Percentiles rank a stretch among this genome's conserved stretches.
phyloP scores from a whole-genome alignment of 2,329 filamentous ascomycete genomes.

The Claviceps africana region DNA sequence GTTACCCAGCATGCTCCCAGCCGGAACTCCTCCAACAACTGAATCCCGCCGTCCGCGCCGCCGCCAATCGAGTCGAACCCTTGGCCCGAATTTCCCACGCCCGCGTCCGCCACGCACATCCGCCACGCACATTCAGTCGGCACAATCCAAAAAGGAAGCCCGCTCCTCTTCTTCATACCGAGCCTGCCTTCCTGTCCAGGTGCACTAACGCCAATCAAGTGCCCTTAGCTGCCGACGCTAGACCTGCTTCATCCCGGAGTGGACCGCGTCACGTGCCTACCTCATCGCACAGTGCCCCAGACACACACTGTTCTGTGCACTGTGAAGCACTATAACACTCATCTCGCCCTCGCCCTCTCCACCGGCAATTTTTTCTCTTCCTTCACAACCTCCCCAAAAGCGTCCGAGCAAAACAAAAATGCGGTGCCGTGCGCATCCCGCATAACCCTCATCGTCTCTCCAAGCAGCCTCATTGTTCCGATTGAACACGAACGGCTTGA shows the following conservation, averaged over 20 bases:
- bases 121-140: no score
- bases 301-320: conserved; percentile 16
- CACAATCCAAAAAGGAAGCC: neutral
- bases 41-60: no score
- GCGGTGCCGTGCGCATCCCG: no score
- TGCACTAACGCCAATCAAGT: neutral
- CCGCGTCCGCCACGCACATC: no score
- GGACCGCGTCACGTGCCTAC: conserved; percentile 12
- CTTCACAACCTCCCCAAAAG: no score
- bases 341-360: conserved; percentile 2
- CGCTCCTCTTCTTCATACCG: neutral
- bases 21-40: no score
- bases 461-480: neutral
- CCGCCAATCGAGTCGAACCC: no score
- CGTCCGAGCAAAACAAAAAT: no score
- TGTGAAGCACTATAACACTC: conserved; percentile 20
- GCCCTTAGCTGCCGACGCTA: neutral
- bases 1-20: no score
- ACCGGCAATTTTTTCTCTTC: neutral
- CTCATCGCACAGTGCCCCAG: conserved; percentile 11
- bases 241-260: no score
- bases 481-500: neutral
- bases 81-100: no score
- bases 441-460: no score
- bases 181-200: neutral